Conservation (phyloP, 805 yeast genomes). For the Wickerhamomyces rabaulensis region DNA sequence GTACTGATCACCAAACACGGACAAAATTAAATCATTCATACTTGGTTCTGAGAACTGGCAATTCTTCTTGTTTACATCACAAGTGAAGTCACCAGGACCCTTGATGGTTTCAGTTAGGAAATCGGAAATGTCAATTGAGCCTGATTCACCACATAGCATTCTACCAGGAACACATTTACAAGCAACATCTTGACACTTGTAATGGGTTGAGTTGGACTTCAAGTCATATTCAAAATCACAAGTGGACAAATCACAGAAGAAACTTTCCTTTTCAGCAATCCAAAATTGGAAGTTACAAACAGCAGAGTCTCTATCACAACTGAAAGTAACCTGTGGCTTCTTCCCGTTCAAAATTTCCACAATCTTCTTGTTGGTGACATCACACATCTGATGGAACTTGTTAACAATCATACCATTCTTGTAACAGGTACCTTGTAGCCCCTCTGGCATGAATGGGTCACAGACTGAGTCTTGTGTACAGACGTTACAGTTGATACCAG, state of each 20-base stretch:
- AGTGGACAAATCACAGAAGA: conserved; percentile 75
- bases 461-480: conserved; percentile 74
- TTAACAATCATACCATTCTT: conserved; percentile 78
- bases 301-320: conserved; percentile 65
- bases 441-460: conserved; percentile 83
- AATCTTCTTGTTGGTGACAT: conserved; percentile 87
- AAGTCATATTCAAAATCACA: conserved; percentile 70
- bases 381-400: conserved; percentile 83
- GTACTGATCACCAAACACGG: conserved; percentile 92
- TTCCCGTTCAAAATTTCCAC: conserved; percentile 72
- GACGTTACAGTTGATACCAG: conserved; percentile 88
- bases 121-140: conserved; percentile 92
- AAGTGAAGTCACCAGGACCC: conserved; percentile 91
- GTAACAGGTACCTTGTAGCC: conserved; percentile 83
- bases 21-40: conserved; percentile 85
- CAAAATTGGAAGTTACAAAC: conserved; percentile 91
- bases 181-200: conserved; percentile 69
- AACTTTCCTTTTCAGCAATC: conserved; percentile 87
- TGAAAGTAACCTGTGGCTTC: conserved; percentile 87
- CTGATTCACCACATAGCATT: conserved; percentile 90
- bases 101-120: conserved; percentile 82
- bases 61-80: conserved; percentile 55
- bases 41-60: conserved; percentile 92
- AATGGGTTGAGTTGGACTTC: conserved; percentile 60
- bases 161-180: conserved; percentile 90